Percentiles rank a stretch among this genome's conserved stretches.
These are phyloP conservation scores for Protomyces pachydermus DNA, from an alignment of 1,139 yeast genomes.

Conservation along the genomic window DNA sequence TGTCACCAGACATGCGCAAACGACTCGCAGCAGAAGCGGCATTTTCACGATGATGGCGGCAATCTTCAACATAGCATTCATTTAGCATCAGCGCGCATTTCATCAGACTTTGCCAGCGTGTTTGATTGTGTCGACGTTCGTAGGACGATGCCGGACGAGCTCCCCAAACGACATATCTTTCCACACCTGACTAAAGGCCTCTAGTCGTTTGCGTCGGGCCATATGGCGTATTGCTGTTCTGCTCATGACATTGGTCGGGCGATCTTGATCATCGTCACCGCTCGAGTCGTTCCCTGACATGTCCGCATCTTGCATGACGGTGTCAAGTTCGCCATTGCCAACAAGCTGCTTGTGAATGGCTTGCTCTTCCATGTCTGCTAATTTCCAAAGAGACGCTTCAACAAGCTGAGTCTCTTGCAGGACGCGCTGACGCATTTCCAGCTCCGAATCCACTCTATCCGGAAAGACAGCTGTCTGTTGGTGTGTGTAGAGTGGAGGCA, in stretches of 20 bases:
- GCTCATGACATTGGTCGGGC: conserved; percentile 15
- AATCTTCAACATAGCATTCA: background rate
- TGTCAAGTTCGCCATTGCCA: background rate
- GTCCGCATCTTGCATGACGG: background rate
- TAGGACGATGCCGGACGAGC: conserved; percentile 8
- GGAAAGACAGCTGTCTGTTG: conserved; percentile 5
- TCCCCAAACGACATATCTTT: conserved; percentile 16
- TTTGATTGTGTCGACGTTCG: conserved; percentile 4
- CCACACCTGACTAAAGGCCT: conserved; percentile 13
- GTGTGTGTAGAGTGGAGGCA: conserved; percentile 23
- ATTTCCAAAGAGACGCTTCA: conserved; percentile 11
- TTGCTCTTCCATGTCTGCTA: conserved; percentile 9
- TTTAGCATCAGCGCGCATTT: background rate
- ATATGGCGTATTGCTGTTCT: background rate
- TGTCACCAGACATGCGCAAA: conserved; percentile 70
- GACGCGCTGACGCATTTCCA: conserved; percentile 14
- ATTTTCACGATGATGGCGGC: background rate
- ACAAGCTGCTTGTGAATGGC: background rate
- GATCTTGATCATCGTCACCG: background rate
- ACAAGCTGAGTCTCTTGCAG: conserved; percentile 7
- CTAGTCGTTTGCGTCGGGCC: background rate
- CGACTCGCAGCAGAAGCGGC: conserved; percentile 60
- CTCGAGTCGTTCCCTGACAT: background rate
- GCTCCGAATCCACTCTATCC: background rate
- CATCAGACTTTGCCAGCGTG: background rate